Percentiles rank a stretch among this genome's conserved stretches.
phyloP scores from a whole-genome alignment of 1,284 basidiomycete species.

The Rhodotorula sp. region DNA sequence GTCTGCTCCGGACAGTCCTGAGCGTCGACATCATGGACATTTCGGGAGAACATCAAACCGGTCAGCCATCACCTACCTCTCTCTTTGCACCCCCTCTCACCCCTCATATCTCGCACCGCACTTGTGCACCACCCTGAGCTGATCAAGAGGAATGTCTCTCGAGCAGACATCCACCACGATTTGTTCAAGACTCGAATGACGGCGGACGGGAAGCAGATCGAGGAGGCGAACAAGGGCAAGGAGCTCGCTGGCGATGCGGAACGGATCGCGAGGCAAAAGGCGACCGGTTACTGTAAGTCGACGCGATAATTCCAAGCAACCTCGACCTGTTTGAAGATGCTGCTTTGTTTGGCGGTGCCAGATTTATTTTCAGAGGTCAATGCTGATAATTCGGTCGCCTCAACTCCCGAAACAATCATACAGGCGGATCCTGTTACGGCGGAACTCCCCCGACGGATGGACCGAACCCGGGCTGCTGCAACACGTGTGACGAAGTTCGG shows the following conservation, averaged over 20 bases:
- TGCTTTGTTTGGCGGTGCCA: too few species aligned
- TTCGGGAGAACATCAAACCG: slow-evolving; percentile 84
- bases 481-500: slow-evolving; percentile 93
- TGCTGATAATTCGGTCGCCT: too few species aligned
- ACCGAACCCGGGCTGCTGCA: slow-evolving; percentile 67
- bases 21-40: slow-evolving; percentile 98
- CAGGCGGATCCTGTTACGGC: slow-evolving; percentile 91
- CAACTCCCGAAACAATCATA: too few species aligned
- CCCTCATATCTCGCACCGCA: neutral
- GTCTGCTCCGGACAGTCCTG: slow-evolving; percentile 62
- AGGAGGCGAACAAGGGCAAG: slow-evolving; percentile 51
- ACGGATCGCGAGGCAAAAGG: slow-evolving; percentile 63
- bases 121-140: neutral
- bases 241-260: slow-evolving; percentile 83
- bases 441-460: slow-evolving; percentile 74
- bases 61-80: slow-evolving; percentile 27
- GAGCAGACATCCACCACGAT: slow-evolving; percentile 75
- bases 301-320: too few species aligned
- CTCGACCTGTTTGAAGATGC: too few species aligned
- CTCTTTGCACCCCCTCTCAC: neutral
- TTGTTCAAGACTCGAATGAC: slow-evolving; percentile 79
- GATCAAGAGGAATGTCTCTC: neutral
- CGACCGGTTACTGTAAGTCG: slow-evolving; percentile 58
- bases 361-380: too few species aligned
- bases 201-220: slow-evolving; percentile 60